Evolutionary conservation across 495 filamentous ascomycete genomes (phyloP).

Genomic region (Mytilinidion resinicola): DNA sequence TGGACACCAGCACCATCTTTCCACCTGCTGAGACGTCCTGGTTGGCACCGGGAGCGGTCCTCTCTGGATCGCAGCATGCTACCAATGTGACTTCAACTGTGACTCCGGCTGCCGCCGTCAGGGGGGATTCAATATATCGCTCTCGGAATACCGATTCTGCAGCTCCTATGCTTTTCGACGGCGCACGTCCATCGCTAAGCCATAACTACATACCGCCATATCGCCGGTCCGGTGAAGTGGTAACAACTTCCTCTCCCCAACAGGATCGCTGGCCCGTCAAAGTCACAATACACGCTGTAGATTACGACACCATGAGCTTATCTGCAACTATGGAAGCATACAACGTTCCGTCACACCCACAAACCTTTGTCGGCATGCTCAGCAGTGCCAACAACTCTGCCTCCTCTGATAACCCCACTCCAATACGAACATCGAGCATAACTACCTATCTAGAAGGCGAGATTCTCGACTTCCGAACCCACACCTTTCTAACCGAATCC

Average conservation of each 20-base stretch:
- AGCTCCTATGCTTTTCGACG: constrained; percentile 22
- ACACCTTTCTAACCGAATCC: constrained; percentile 62
- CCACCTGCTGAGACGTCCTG: constrained; percentile 57
- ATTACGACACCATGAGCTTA: constrained; percentile 57
- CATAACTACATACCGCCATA: constrained; percentile 20
- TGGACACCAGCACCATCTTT: constrained; percentile 50
- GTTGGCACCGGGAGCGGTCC: constrained; percentile 58
- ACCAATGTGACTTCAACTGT: constrained; percentile 27
- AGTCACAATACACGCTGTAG: constrained; percentile 63
- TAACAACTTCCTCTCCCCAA: constrained; percentile 25
- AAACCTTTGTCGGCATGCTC: constrained; percentile 20
- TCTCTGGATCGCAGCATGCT: constrained; percentile 58
- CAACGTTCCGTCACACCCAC: constrained; percentile 52
- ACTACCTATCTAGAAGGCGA: constrained; percentile 71
- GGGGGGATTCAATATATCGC: constrained; percentile 26
- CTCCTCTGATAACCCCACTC: constrained; percentile 36
- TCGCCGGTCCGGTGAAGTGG: constrained; percentile 7
- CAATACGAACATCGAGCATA: constrained; percentile 52
- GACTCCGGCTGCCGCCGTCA: constrained; percentile 1
- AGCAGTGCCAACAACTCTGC: constrained; percentile 12
- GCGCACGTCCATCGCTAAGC: constrained; percentile 31
- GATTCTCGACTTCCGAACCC: constrained; percentile 65
- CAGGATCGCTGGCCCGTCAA: constrained; percentile 68
- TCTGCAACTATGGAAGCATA: constrained; percentile 74
- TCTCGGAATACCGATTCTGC: constrained; percentile 24